These are phyloP conservation scores for Phtheirospermum japonicum DNA, from an alignment of 257 asterid genomes.

Conservation along the genomic window DNA sequence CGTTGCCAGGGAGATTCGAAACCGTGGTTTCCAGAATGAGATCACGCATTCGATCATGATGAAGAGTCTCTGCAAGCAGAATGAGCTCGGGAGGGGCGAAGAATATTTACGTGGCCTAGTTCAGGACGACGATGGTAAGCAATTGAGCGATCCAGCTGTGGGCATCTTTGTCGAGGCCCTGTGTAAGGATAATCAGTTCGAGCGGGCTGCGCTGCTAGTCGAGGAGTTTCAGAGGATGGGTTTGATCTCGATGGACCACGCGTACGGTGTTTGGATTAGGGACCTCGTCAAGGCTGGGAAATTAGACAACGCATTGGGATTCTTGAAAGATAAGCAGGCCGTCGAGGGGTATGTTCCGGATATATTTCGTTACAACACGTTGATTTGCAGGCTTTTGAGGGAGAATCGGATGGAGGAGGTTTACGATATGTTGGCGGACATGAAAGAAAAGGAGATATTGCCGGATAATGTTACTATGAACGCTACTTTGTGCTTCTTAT, in stretches of 20 bases:
- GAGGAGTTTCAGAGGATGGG: conserved; percentile 49
- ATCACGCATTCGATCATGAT: conserved; percentile 61
- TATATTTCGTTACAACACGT: conserved; percentile 52
- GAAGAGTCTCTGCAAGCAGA: conserved; percentile 55
- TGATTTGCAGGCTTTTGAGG: conserved; percentile 62
- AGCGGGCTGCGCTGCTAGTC: conserved; percentile 52
- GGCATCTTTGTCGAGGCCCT: conserved; percentile 58
- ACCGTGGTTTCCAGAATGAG: conserved; percentile 44
- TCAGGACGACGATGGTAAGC: conserved; percentile 27
- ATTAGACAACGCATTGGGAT: conserved; percentile 59
- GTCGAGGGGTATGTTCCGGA: conserved; percentile 64
- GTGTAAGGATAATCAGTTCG: conserved; percentile 55
- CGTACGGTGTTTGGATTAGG: conserved; percentile 62
- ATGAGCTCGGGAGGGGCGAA: conserved; percentile 56
- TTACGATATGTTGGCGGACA: conserved; percentile 70
- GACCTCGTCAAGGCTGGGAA: conserved; percentile 61
- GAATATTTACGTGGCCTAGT: conserved; percentile 46
- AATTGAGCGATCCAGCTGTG: conserved; percentile 41
- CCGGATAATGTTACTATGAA: conserved; percentile 74
- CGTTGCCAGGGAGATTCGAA: conserved; percentile 48
- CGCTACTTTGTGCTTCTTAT: conserved; percentile 67
- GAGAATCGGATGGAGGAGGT: conserved; percentile 69
- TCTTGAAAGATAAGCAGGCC: conserved; percentile 55
- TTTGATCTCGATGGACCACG: conserved; percentile 45
- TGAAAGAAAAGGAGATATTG: conserved; percentile 50